phyloP scores from a whole-genome alignment of 2,329 filamentous ascomycete species.

The Pseudopyricularia javanii region DNA sequence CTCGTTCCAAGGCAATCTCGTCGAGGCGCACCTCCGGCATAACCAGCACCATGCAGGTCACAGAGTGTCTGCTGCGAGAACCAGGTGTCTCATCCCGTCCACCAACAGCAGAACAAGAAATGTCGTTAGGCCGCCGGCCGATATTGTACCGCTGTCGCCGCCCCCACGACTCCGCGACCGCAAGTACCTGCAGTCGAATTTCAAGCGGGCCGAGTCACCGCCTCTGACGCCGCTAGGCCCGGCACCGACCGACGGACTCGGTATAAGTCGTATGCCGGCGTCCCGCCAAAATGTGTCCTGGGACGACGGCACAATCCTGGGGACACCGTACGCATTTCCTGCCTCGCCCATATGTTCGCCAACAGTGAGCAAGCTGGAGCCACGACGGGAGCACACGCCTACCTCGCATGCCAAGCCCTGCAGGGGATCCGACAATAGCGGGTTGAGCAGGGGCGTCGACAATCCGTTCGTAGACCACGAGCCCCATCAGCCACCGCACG shows the following conservation, averaged over 20 bases:
- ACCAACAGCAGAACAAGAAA: constrained; percentile 7
- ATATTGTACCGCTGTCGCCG: constrained; percentile 23
- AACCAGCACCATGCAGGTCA: constrained; percentile 11
- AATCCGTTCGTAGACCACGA: neutral
- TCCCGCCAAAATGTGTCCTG: constrained; percentile 4
- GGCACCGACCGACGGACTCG: constrained; percentile 3
- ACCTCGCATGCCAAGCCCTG: neutral
- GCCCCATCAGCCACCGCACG: neutral
- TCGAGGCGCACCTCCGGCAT: constrained; percentile 12
- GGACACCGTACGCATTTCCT: constrained; percentile 15
- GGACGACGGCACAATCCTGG: constrained; percentile 2
- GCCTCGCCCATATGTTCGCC: constrained; percentile 24
- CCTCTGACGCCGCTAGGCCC: constrained; percentile 14
- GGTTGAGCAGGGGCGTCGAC: too few species aligned
- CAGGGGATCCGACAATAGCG: too few species aligned
- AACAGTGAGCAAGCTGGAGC: constrained; percentile 21
- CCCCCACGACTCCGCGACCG: constrained; percentile 35
- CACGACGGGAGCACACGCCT: constrained; percentile 15
- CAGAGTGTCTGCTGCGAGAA: constrained; percentile 14
- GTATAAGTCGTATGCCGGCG: neutral
- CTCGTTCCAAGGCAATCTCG: constrained; percentile 7
- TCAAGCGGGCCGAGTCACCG: constrained; percentile 15
- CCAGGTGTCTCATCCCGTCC: constrained; percentile 28
- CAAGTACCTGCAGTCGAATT: constrained; percentile 25
- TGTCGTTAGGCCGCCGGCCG: neutral